phyloP scores from a whole-genome alignment of 768 basidiomycete species.

The Termitomyces sp. region DNA sequence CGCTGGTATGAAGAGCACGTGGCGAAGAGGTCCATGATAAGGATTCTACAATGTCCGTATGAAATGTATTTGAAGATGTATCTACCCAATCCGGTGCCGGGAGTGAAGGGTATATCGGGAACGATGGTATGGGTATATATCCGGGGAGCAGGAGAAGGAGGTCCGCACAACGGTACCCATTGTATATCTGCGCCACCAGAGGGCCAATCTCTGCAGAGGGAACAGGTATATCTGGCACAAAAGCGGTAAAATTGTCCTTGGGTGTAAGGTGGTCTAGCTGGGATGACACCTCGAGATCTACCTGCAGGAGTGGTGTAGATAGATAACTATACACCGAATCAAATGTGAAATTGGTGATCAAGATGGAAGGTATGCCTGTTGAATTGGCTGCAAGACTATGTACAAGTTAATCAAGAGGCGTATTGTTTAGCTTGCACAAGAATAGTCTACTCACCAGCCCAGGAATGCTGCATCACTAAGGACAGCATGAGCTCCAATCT shows the following conservation, averaged over 20 bases:
- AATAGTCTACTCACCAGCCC: constrained; percentile 49
- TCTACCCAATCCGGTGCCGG: constrained; percentile 66
- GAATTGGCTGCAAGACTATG: constrained; percentile 60
- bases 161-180: constrained; percentile 67
- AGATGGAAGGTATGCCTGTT: constrained; percentile 58
- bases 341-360: constrained; percentile 82
- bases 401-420: not conserved
- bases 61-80: constrained; percentile 36
- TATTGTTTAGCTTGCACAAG: not conserved
- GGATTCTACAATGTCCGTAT: constrained; percentile 34
- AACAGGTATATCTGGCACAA: constrained; percentile 51
- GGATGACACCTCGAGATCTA: constrained; percentile 15
- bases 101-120: constrained; percentile 42
- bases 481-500: constrained; percentile 49
- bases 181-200: constrained; percentile 56
- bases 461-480: constrained; percentile 76
- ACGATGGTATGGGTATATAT: constrained; percentile 72
- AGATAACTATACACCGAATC: constrained; percentile 81
- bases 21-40: constrained; percentile 27
- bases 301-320: constrained; percentile 48
- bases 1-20: constrained; percentile 32
- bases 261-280: constrained; percentile 9
- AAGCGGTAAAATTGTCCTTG: constrained; percentile 17
- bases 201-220: constrained; percentile 42
- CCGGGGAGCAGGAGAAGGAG: constrained; percentile 68